Evolutionary conservation across 2,329 filamentous ascomycete species (phyloP).

Genomic region (Boeremia lycopersici): DNA sequence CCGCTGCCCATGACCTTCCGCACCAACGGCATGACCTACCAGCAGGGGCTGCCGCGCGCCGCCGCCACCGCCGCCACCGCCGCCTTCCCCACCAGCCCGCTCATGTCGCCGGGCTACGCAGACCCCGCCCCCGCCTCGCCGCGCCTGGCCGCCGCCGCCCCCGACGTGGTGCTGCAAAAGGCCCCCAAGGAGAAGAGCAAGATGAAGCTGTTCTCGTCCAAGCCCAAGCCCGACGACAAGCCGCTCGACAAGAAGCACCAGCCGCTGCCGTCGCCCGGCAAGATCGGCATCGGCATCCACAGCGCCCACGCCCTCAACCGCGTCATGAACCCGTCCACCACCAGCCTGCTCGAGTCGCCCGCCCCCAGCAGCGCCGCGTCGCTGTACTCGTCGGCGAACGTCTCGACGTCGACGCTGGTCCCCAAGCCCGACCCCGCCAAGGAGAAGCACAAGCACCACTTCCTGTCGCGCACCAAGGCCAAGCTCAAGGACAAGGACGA

Average conservation of each 20-base stretch:
- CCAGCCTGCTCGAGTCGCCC: constrained; percentile 67
- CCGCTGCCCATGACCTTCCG: constrained; percentile 57
- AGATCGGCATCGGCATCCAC: constrained; percentile 68
- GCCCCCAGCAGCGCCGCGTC: constrained; percentile 64
- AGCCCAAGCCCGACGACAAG: constrained; percentile 78
- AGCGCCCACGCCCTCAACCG: constrained; percentile 70
- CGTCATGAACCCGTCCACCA: constrained; percentile 69
- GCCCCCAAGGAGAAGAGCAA: constrained; percentile 72
- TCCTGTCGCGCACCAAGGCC: constrained; percentile 78
- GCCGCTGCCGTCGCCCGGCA: constrained; percentile 69
- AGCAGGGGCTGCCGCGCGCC: constrained; percentile 65
- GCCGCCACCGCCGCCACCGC: constrained; percentile 75
- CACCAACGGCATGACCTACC: constrained; percentile 55
- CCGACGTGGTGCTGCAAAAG: constrained; percentile 63
- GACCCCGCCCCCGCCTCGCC: constrained; percentile 34
- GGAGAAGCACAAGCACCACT: constrained; percentile 77
- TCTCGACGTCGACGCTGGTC: constrained; percentile 77
- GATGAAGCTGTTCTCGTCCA: constrained; percentile 76
- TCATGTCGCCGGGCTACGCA: constrained; percentile 50
- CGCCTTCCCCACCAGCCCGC: constrained; percentile 70
- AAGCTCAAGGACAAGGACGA: constrained; percentile 77
- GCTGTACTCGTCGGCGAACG: constrained; percentile 76
- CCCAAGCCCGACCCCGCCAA: constrained; percentile 57
- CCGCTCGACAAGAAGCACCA: constrained; percentile 64
- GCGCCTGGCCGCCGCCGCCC: constrained; percentile 33